phyloP scores from a whole-genome alignment of 2,329 filamentous ascomycete genomes.

The Colletotrichum zoysiae region DNA sequence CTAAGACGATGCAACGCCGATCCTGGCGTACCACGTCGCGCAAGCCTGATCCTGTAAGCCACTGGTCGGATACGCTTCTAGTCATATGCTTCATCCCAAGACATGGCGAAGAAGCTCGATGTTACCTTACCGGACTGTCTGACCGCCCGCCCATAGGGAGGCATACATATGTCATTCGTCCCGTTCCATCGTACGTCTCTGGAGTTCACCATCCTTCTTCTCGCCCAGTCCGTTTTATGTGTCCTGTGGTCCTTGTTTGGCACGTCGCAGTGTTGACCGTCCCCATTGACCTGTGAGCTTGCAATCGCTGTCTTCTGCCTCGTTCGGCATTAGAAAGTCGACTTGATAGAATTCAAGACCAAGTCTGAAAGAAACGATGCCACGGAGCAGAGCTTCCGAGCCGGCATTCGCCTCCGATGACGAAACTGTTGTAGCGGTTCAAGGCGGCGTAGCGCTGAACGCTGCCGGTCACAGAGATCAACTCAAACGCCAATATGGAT shows the following conservation, averaged over 20 bases:
- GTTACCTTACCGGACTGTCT: not conserved
- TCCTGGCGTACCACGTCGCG: not conserved
- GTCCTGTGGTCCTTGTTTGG: not conserved
- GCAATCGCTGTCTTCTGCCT: not conserved
- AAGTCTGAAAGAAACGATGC: not conserved
- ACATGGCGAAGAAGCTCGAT: conserved; percentile 18
- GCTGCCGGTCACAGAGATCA: conserved; percentile 74
- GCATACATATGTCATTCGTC: conserved; percentile 8
- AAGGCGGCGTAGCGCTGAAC: conserved; percentile 65
- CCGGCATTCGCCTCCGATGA: conserved; percentile 43
- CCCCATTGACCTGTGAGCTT: not conserved
- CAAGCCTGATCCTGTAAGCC: not conserved
- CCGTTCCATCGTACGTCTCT: not conserved
- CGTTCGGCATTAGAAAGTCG: too few relatives aligned
- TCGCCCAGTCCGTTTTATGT: too few relatives aligned
- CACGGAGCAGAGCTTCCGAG: conserved; percentile 3
- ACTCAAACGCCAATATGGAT: conserved; percentile 71
- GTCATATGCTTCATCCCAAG: conserved; percentile 17
- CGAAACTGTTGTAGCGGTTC: conserved; percentile 51
- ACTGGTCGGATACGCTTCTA: not conserved
- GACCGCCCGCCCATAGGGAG: not conserved
- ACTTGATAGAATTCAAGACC: too few relatives aligned
- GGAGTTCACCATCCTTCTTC: not conserved
- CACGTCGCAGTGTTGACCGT: too few relatives aligned
- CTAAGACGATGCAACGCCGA: conserved; percentile 12